Base-by-base conservation (phyloP, 306 rosid species). In the Hippophae rhamnoides region DNA sequence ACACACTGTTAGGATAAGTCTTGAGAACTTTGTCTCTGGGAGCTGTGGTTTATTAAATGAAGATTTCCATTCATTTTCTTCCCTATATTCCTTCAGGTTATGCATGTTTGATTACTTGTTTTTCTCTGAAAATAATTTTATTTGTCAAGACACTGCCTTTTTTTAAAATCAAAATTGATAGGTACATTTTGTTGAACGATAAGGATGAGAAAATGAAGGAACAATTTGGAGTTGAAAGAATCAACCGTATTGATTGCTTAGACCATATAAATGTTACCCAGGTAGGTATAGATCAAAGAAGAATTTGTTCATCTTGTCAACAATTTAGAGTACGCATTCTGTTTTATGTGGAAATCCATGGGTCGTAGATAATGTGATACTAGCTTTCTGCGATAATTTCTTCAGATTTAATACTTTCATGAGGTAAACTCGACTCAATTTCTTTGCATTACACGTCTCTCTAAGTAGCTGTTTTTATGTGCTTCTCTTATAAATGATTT, bases 241-340 rank as follows among this genome's bases (percentile, higher is more conserved):
- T 86, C 74, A 92, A 88, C 69, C 88, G 99, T 73, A 82, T 88
- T 73, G 99, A 92, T 79, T 92, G 99, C 75, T 78, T 92, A 65
- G 99, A 92, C 73, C 96, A 96, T 68, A 85, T 96, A 44, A 92
- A 92, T 82, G 99, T 92, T 53, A 88, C 96, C 51, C 99, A 92
- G 93, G 99, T 85, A 68, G 53, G 78, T 50, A n/a, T 7, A 25
- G 7, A 9, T 9, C 42, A 13, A 48, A 18, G 23, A 13, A n/a
- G 53, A 14, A 52, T 31, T 10, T 3, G 13, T 68, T 45, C 7
- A 9, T 38, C 54, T 45, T 23, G 40, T 31, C 18, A 46, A 18
- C 27, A 63, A 41, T 63, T 13, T 42, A 13, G 40, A 52, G 18
- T 51, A 52, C 10, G 27, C 18, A 18, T 18, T 18, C 23, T 18